Base-by-base conservation (phyloP, 1,139 yeast genomes). In the Taphrina communis region DNA sequence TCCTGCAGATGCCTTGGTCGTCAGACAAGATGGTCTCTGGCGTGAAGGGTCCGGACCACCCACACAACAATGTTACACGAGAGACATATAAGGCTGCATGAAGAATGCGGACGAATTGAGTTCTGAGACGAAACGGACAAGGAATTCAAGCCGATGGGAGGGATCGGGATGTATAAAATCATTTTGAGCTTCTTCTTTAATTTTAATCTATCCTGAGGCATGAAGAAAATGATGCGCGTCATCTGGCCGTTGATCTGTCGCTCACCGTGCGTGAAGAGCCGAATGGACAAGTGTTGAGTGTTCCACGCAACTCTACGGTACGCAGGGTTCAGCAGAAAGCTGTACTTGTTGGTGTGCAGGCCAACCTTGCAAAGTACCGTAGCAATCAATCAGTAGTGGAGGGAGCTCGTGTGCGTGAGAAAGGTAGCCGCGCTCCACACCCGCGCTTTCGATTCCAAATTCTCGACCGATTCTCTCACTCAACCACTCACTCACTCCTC, bases 31-130 rank as follows among this genome's bases (percentile, higher is more conserved):
- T 58, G 62, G 52, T 58, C 21, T 41, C 38, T 9, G 41, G 52
- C 12, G 53, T 25, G 41, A 58, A 58, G 62, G 62, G 62, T n/a
- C 62, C 62, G 6, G 62, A 58, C 31, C 62, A 58, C 42, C 62
- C 62, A 58, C 52, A 58, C 62, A 58, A 58, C 62, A 31, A 21
- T 5, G 51, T 19, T 17, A 44, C 48, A 11, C 12, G 48, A 44
- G 8, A 12, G 48, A 44, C 48, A 11, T 44, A 44, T 19, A 44
- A 44, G n/a, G 48, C 48, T 11, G 48, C 48, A 44, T 44, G n/a
- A n/a, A 39, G 7, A 17, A 17, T 17, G 14, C 6, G 42, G 14
- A 3, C 14, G 6, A 9, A 39, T 25, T 2, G 31, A 25, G 31
- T 25, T 25, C 31, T 1, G 31, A 25, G 31, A 25, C 31, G 4